These are phyloP conservation scores for Aspergillus hancockii DNA, from an alignment of 495 filamentous ascomycete species.

Conservation along the genomic window DNA sequence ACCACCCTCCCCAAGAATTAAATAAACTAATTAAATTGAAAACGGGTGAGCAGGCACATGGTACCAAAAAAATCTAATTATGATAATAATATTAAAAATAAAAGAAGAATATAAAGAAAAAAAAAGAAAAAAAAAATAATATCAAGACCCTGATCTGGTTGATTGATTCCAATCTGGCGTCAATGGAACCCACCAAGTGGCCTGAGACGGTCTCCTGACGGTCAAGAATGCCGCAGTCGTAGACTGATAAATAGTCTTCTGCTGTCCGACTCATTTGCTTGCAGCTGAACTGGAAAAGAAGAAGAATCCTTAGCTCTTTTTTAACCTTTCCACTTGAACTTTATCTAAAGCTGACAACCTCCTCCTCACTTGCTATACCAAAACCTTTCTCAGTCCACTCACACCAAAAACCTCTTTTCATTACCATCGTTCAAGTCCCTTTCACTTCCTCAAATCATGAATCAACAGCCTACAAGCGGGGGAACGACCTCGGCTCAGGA, in stretches of 20 bases:
- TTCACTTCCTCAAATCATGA: not conserved
- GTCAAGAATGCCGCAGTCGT: not conserved
- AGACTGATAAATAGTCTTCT: not conserved
- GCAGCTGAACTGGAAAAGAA: not conserved
- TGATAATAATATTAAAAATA: not conserved
- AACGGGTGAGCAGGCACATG: not conserved
- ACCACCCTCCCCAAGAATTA: not conserved
- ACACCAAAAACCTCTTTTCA: not conserved
- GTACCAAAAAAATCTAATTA: not conserved
- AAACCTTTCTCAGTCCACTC: not conserved
- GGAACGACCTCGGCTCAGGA: not conserved
- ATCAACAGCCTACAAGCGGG: not conserved
- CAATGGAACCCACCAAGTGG: not conserved
- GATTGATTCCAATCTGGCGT: not conserved
- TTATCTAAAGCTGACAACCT: not conserved
- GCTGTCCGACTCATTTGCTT: not conserved
- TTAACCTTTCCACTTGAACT: not conserved
- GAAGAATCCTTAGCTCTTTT: not conserved
- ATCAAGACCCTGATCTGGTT: not conserved
- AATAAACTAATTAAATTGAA: not conserved
- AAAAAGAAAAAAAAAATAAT: not conserved
- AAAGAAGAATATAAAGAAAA: not conserved
- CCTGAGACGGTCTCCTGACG: slow-evolving; percentile 3
- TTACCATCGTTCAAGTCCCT: not conserved
- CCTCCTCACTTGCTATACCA: not conserved